Conservation (phyloP, 1,284 basidiomycete genomes). For the Afroboletus lepidellus region DNA sequence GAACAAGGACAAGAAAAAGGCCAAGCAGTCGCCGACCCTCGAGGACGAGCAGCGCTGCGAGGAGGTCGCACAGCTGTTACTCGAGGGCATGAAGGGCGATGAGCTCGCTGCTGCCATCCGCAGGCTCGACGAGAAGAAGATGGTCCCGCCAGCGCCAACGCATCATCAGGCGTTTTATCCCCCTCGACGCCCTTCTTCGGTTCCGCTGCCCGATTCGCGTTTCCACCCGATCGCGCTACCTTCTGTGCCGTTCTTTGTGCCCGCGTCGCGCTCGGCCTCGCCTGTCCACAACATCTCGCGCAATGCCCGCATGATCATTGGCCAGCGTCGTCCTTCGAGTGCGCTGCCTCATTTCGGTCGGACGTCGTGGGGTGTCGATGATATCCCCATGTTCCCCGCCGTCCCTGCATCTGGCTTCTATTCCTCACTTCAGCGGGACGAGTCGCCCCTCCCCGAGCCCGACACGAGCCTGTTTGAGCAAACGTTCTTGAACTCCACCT, state of each 20-base stretch:
- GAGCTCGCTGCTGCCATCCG: conserved; percentile 65
- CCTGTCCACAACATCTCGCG: conserved; percentile 46
- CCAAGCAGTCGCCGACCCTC: conserved; percentile 34
- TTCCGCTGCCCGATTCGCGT: conserved; percentile 53
- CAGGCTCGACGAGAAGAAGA: conserved; percentile 43
- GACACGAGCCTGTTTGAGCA: conserved; percentile 51
- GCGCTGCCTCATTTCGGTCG: conserved; percentile 28
- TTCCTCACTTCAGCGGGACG: conserved; percentile 39
- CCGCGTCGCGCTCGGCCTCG: conserved; percentile 38
- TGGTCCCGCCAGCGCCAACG: conserved; percentile 10
- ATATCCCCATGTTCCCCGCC: conserved; percentile 15
- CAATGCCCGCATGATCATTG: conserved; percentile 37
- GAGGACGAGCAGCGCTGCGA: conserved; percentile 56
- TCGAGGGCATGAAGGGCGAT: conserved; percentile 58
- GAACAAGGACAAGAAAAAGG: conserved; percentile 55
- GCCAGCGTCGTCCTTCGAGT: conserved; percentile 35
- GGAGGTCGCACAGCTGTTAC: conserved; percentile 59
- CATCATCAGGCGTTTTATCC: conserved; percentile 28
- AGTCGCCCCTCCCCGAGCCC: conserved; percentile 51
- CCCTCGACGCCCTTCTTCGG: conserved; percentile 62
- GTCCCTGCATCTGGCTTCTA: conserved; percentile 10
- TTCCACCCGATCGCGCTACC: conserved; percentile 43
- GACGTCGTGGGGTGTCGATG: conserved; percentile 27
- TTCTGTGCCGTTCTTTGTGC: conserved; percentile 37
- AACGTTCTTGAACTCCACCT: conserved; percentile 35